Evolutionary conservation across 106 monocot species (phyloP), one percentile per base, ranked within the genome.

Genomic region (Dendrobium chrysotoxum): DNA sequence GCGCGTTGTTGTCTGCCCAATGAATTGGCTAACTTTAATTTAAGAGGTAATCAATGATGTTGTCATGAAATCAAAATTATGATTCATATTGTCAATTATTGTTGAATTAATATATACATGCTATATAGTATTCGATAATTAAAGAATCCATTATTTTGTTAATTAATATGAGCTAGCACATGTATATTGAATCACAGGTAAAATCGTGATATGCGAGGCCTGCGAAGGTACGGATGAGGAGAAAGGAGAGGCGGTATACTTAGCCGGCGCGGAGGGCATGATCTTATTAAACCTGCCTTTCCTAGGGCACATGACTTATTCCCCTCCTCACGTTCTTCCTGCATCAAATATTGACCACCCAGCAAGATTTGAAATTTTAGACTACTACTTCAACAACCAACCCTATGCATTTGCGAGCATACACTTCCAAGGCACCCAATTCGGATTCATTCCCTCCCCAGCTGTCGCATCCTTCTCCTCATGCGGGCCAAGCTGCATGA

Each of bases 401-500:
- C 6, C 6, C 30, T 1, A 71, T 10, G 6, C 30, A 0, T 21
- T n/a, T 8, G 64, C n/a, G 10, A n/a, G 15, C 23, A 2, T 65
- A 5, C 64, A 6, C 2, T 65, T 65, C 64, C 21, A 25, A 5
- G n/a, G n/a, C 64, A 65, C 64, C n/a, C 1, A 65, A 25, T 65
- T 71, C 53, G 80, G 80, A 18, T 72, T 72, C 70, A 6, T 9
- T 0, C 80, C 80, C 18, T 28, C 80, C 2, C 80, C 80, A 4
- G 35, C 50, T 3, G 80, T 80, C 3, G 80, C 80, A 18, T 50
- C 72, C 53, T 80, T 80, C 47, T 80, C 72, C 16, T 80, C 80
- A 25, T 12, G 80, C 30, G 80, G 80, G 7, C 80, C 80, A 35
- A 31, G 47, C 71, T 2, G 23, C 18, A 65, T 65, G 64, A 65